Conservation (phyloP, 495 filamentous ascomycete species). For the Neurospora tetrasperma region DNA sequence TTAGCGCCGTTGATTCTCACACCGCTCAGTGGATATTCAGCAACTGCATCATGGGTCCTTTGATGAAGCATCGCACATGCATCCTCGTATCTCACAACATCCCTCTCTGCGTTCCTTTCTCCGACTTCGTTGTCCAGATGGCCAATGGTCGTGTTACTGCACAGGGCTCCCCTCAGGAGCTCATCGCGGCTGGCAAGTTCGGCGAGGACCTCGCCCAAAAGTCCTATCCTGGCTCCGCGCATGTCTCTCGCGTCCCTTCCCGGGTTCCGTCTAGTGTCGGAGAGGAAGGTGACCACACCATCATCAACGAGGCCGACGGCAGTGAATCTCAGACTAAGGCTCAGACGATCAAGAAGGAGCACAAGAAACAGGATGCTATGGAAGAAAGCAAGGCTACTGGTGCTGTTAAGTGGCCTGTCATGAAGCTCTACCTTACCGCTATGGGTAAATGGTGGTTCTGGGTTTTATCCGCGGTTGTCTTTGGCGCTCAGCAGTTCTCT, state of each 20-base stretch:
- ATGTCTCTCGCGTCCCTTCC: constrained; percentile 58
- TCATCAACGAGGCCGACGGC: constrained; percentile 33
- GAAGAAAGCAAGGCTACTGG: constrained; percentile 71
- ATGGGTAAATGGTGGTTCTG: constrained; percentile 98
- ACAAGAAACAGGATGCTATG: constrained; percentile 42
- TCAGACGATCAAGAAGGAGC: constrained; percentile 33
- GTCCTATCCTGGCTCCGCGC: constrained; percentile 56
- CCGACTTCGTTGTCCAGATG: constrained; percentile 72
- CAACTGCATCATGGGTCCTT: constrained; percentile 76
- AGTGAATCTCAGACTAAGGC: constrained; percentile 21
- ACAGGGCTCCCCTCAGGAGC: constrained; percentile 65
- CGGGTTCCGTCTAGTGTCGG: constrained; percentile 60
- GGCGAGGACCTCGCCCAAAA: constrained; percentile 68
- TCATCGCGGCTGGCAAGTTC: constrained; percentile 74
- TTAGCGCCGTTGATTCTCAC: constrained; percentile 98
- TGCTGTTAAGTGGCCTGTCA: constrained; percentile 75
- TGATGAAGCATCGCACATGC: constrained; percentile 85
- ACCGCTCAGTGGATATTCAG: constrained; percentile 98
- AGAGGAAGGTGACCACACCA: constrained; percentile 38
- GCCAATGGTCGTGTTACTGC: constrained; percentile 73
- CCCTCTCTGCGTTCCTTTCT: constrained; percentile 65
- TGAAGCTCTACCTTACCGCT: constrained; percentile 69
- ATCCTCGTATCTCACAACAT: constrained; percentile 97
- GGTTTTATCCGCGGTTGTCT: constrained; percentile 60
- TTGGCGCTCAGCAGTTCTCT: constrained; percentile 70